Percentiles rank a stretch among this genome's conserved stretches.
Evolutionary conservation across 1,284 basidiomycete genomes (phyloP).

Genomic region (Phlebopus sp.): DNA sequence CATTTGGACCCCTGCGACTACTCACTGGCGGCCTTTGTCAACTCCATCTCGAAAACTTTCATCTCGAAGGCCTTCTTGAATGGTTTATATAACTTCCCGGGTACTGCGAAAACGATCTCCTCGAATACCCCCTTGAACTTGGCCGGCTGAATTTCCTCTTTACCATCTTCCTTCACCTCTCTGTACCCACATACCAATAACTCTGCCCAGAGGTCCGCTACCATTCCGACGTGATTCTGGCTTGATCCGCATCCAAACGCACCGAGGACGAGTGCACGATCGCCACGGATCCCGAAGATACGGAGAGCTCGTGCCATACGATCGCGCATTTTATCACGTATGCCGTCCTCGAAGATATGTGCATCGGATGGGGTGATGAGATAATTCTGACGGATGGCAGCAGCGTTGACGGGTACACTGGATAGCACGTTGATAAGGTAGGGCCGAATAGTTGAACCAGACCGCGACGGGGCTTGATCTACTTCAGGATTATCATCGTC

Average conservation of each 20-base stretch:
- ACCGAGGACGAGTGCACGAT: constrained; percentile 44
- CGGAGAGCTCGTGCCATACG: constrained; percentile 40
- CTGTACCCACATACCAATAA: constrained; percentile 41
- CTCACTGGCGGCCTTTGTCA: constrained; percentile 32
- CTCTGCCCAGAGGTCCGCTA: constrained; percentile 46
- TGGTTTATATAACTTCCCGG: constrained; percentile 34
- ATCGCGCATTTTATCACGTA: constrained; percentile 36
- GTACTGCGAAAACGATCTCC: constrained; percentile 44
- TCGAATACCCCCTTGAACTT: constrained; percentile 44
- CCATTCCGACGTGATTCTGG: constrained; percentile 41
- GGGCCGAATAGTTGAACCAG: constrained; percentile 34
- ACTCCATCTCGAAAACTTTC: constrained; percentile 40
- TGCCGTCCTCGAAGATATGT: constrained; percentile 38
- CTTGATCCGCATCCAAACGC: constrained; percentile 47
- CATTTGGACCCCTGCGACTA: constrained; percentile 7
- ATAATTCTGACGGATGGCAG: constrained; percentile 41
- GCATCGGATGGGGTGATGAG: constrained; percentile 34
- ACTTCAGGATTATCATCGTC: constrained; percentile 26
- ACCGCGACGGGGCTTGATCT: constrained; percentile 8
- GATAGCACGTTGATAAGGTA: constrained; percentile 46
- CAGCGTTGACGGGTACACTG: constrained; percentile 43
- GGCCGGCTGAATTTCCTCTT: constrained; percentile 23
- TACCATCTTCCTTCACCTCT: constrained; percentile 17
- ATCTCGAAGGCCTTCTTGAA: constrained; percentile 45
- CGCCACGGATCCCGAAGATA: constrained; percentile 44